Evolutionary conservation across 371 early-diverging fungal species (phyloP).

Genomic region (Chytridium lagenaria): DNA sequence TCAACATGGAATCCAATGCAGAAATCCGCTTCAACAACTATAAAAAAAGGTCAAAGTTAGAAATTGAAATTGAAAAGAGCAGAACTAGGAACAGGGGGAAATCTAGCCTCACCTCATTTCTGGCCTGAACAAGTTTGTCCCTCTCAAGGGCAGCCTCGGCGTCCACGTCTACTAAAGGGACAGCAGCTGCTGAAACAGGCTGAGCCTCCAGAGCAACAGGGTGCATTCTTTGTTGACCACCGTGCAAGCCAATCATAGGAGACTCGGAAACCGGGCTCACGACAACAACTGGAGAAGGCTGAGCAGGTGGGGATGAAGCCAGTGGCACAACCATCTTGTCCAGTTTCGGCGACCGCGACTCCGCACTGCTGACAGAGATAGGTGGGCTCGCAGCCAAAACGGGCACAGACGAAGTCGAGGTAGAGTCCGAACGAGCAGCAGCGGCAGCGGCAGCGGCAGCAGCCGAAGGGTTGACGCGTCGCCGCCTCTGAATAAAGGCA

Average conservation of each 20-base stretch:
- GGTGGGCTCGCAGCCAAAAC: background rate
- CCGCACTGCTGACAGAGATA: background rate
- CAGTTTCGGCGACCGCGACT: background rate
- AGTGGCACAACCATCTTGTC: no score
- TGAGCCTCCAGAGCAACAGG: background rate
- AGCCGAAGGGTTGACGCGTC: background rate
- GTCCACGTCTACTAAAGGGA: no score
- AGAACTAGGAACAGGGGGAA: no score
- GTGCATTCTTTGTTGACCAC: background rate
- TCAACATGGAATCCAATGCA: no score
- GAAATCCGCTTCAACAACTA: no score
- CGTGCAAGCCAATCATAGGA: no score
- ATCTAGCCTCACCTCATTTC: background rate
- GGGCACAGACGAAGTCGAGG: background rate
- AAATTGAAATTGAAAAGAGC: no score
- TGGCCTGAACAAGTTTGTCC: background rate
- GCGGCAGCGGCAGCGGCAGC: background rate
- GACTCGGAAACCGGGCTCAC: no score
- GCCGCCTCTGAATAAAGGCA: background rate
- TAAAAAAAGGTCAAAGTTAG: no score
- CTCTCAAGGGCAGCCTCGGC: background rate
- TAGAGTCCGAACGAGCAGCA: background rate
- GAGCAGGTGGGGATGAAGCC: no score
- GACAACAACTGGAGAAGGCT: no score
- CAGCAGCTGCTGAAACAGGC: background rate